phyloP scores from a whole-genome alignment of 2,329 filamentous ascomycete genomes.

The Hypoxylon sp. region DNA sequence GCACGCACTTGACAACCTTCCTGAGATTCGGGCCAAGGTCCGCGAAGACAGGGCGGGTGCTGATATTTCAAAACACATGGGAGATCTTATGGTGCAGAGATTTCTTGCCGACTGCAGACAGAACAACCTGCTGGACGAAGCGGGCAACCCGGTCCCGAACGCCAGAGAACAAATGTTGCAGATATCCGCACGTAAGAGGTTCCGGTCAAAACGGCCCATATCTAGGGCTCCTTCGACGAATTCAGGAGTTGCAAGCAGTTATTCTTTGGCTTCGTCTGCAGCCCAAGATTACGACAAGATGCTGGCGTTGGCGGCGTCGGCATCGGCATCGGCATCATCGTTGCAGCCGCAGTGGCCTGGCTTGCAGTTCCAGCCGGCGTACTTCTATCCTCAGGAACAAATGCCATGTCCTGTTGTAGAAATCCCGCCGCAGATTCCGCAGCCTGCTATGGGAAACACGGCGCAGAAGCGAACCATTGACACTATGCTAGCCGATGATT shows the following conservation, averaged over 20 bases:
- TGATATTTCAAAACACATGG: constrained; percentile 38
- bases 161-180: constrained; percentile 17
- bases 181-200: neutral
- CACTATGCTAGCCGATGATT: neutral
- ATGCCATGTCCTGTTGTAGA: neutral
- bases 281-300: neutral
- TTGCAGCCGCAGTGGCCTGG: too few relatives aligned
- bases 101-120: constrained; percentile 21
- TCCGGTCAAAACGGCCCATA: neutral
- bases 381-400: too few relatives aligned
- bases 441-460: neutral
- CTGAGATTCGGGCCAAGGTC: constrained; percentile 17
- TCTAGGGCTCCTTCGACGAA: neutral
- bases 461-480: constrained; percentile 16
- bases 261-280: neutral
- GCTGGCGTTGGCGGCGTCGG: neutral
- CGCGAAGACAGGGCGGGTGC: constrained; percentile 32
- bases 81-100: constrained; percentile 29
- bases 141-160: constrained; percentile 21
- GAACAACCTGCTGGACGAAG: constrained; percentile 26
- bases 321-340: neutral
- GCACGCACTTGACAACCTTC: constrained; percentile 21
- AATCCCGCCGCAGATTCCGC: neutral
- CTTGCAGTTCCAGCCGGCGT: too few relatives aligned
- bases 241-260: neutral